Percentiles rank a stretch among this genome's conserved stretches.
These are phyloP conservation scores for Diutina catenulata DNA, from an alignment of 1,139 yeast species.

Conservation along the genomic window DNA sequence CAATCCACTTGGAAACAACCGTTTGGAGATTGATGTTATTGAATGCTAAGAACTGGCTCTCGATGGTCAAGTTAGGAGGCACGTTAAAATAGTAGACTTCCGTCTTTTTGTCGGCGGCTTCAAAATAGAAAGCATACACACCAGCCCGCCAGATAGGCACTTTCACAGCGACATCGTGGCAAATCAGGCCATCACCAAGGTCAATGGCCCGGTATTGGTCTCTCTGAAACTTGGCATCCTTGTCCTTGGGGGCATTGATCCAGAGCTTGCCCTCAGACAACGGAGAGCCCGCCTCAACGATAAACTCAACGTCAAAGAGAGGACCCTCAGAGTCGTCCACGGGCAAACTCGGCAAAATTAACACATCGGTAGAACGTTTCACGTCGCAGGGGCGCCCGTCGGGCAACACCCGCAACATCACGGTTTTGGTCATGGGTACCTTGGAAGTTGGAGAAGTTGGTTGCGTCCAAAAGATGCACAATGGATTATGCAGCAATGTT, in stretches of 20 bases:
- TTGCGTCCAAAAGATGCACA: neutral
- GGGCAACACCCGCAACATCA: slow-evolving; percentile 41
- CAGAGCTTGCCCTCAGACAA: neutral
- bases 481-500: neutral
- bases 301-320: neutral
- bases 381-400: slow-evolving; percentile 46
- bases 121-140: slow-evolving; percentile 56
- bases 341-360: slow-evolving; percentile 44
- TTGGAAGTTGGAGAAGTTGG: neutral
- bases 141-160: slow-evolving; percentile 38
- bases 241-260: neutral
- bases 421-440: slow-evolving; percentile 9
- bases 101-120: slow-evolving; percentile 30
- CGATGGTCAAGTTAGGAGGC: slow-evolving; percentile 60
- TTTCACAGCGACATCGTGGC: neutral
- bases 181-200: neutral
- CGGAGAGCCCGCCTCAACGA: neutral
- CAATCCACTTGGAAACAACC: slow-evolving; percentile 87
- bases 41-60: slow-evolving; percentile 49
- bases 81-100: slow-evolving; percentile 64
- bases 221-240: neutral
- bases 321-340: neutral
- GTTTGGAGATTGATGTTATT: slow-evolving; percentile 80
- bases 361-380: slow-evolving; percentile 43
- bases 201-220: neutral